Evolutionary conservation across 2,329 filamentous ascomycete genomes (phyloP).

Genomic region (Aureobasidium sp.): DNA sequence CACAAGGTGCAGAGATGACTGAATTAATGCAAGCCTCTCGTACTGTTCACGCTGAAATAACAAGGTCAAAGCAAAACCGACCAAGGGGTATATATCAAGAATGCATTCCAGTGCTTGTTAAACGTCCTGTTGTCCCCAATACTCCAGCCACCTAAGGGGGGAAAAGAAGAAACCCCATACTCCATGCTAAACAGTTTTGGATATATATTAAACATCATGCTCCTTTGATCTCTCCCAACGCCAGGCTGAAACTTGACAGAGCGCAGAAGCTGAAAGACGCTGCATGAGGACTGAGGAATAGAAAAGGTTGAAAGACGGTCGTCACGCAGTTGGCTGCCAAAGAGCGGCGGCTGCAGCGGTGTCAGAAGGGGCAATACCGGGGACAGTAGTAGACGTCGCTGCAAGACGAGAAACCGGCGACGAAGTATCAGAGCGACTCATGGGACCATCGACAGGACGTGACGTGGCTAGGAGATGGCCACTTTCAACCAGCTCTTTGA

Average conservation of each 20-base stretch:
- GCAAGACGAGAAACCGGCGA: neutral
- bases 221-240: neutral
- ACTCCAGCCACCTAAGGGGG: neutral
- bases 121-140: neutral
- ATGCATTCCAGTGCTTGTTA: neutral
- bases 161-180: neutral
- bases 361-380: neutral
- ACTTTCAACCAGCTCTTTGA: slow-evolving; percentile 27
- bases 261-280: neutral
- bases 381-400: neutral
- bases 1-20: neutral
- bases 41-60: neutral
- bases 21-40: neutral
- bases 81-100: neutral
- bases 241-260: slow-evolving; percentile 7
- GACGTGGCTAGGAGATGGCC: slow-evolving; percentile 15
- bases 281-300: neutral
- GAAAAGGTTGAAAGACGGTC: neutral
- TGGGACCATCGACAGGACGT: slow-evolving; percentile 7
- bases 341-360: neutral
- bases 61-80: neutral
- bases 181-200: slow-evolving; percentile 9
- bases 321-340: neutral
- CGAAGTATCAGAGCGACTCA: neutral
- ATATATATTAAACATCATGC: slow-evolving; percentile 6